Percentiles rank a stretch among this genome's conserved stretches.
Evolutionary conservation across 345 rosid species (phyloP).

Genomic region (Combretum micranthum): DNA sequence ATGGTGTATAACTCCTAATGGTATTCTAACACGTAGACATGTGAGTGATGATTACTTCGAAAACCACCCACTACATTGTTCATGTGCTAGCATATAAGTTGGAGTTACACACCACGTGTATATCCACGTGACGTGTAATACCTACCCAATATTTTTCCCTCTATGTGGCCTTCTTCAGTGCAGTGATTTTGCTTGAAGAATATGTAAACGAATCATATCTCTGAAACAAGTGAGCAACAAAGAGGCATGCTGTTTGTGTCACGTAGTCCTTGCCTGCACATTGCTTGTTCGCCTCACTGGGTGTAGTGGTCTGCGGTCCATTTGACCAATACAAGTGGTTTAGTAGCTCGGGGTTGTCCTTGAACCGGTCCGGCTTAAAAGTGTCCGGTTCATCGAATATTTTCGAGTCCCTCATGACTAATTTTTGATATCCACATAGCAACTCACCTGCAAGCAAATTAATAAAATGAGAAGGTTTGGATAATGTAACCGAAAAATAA

Average conservation of each 20-base stretch:
- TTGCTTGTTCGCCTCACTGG: constrained; percentile 61
- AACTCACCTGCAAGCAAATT: constrained; percentile 35
- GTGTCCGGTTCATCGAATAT: constrained; percentile 63
- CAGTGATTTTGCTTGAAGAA: constrained; percentile 37
- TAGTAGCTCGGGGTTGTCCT: constrained; percentile 36
- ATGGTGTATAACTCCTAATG: no score
- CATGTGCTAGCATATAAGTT: no score
- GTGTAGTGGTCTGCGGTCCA: constrained; percentile 76
- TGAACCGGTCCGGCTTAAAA: constrained; percentile 63
- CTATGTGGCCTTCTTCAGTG: constrained; percentile 32
- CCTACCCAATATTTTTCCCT: not conserved
- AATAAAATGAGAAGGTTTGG: no score
- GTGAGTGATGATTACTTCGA: no score
- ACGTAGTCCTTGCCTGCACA: constrained; percentile 76
- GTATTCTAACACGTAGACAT: no score
- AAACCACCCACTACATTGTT: no score
- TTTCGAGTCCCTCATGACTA: constrained; percentile 60
- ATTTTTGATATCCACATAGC: constrained; percentile 67
- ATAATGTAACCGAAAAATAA: no score
- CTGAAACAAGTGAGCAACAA: constrained; percentile 51
- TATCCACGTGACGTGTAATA: no score
- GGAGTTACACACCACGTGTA: no score
- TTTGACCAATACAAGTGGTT: constrained; percentile 72
- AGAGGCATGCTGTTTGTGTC: constrained; percentile 37
- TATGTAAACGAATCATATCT: constrained; percentile 58